A percentile compares a stretch with the other conserved stretches of the same genome.
Conservation (phyloP, 805 yeast genomes). For the Metschnikowia gelsemii region DNA sequence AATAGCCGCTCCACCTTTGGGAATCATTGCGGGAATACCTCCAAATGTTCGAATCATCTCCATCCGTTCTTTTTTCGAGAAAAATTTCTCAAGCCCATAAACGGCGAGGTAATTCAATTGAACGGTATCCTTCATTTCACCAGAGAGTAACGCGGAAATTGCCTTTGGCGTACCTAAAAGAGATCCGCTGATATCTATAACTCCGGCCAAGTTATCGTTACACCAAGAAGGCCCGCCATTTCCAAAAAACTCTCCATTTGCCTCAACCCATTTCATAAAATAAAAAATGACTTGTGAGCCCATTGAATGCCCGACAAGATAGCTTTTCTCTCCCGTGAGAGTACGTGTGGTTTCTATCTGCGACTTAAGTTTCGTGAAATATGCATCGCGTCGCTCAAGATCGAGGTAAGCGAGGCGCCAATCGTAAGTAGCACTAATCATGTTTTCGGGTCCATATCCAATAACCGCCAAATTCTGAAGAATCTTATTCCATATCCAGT, state of each 20-base stretch:
- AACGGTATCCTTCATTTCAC: conserved; percentile 97
- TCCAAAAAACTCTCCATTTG: conserved; percentile 74
- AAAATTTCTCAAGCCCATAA: conserved; percentile 91
- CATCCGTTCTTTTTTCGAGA: conserved; percentile 83
- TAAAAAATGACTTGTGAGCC: conserved; percentile 88
- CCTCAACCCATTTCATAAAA: conserved; percentile 96
- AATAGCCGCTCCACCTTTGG: conserved; percentile 86
- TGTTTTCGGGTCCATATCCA: conserved; percentile 88
- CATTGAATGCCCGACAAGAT: conserved; percentile 93
- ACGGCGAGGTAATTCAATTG: conserved; percentile 90
- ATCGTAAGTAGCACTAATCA: conserved; percentile 91
- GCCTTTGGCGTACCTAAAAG: conserved; percentile 92
- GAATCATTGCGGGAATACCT: conserved; percentile 94
- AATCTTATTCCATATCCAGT: conserved; percentile 98
- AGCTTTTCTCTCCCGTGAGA: conserved; percentile 61
- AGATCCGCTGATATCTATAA: conserved; percentile 88
- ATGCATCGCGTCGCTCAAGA: conserved; percentile 81
- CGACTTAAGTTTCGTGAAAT: conserved; percentile 71
- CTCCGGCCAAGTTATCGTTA: conserved; percentile 75
- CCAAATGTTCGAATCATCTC: conserved; percentile 86
- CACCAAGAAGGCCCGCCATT: conserved; percentile 93
- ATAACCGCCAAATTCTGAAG: conserved; percentile 92
- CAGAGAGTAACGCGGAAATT: conserved; percentile 86
- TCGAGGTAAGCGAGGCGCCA: conserved; percentile 94
- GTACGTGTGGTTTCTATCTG: conserved; percentile 63